Conservation (phyloP, 192 early-diverging fungal genomes). For the Chytriomyces hyalinus region DNA sequence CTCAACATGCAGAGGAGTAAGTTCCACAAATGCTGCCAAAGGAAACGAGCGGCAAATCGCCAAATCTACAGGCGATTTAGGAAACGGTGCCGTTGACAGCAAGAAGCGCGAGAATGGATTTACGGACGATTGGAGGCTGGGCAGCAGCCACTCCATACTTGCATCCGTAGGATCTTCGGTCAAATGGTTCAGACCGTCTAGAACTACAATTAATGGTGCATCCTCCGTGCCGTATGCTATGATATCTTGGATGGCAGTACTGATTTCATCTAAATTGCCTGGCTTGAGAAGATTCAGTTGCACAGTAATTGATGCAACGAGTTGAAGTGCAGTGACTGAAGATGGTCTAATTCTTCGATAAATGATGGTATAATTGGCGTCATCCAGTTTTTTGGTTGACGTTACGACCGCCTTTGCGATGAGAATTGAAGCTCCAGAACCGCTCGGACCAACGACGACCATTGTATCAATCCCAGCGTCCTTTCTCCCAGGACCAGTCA, state of each 20-base stretch:
- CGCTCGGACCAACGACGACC: background rate
- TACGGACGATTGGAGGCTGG: background rate
- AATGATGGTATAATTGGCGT: background rate
- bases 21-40: background rate
- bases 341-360: conserved; percentile 10
- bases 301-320: conserved; percentile 10
- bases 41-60: conserved; percentile 14
- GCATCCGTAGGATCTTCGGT: conserved; percentile 2
- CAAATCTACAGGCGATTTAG: conserved; percentile 9
- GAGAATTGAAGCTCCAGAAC: conserved; percentile 9
- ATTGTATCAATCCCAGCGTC: background rate
- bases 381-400: background rate
- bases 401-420: background rate
- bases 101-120: conserved; percentile 4
- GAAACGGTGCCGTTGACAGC: conserved; percentile 16
- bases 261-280: background rate
- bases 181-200: conserved; percentile 24
- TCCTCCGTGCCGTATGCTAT: conserved; percentile 11
- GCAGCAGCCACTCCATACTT: conserved; percentile 11
- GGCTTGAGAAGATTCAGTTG: background rate
- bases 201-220: background rate
- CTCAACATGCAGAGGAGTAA: background rate
- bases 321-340: background rate
- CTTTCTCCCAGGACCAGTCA: background rate
- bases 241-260: background rate